Conservation (phyloP, 805 yeast species). For the Monosporozyma siamensis region DNA sequence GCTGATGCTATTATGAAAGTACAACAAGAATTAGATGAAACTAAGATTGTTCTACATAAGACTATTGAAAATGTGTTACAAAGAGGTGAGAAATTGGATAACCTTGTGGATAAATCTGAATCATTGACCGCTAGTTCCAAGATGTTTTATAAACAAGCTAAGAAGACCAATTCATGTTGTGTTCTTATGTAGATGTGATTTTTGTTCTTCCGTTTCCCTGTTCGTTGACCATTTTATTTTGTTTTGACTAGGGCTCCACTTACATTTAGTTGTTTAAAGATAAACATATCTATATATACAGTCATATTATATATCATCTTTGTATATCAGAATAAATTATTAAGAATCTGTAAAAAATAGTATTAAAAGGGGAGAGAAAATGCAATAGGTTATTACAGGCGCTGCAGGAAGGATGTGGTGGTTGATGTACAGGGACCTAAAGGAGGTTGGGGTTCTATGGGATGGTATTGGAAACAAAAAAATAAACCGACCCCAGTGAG, state of each 20-base stretch:
- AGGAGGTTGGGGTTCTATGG: too few relatives aligned
- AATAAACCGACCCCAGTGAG: slow-evolving; percentile 43
- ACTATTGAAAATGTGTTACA: slow-evolving; percentile 90
- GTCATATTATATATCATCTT: too few relatives aligned
- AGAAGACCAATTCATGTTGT: slow-evolving; percentile 89
- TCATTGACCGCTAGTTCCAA: slow-evolving; percentile 80
- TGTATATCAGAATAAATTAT: too few relatives aligned
- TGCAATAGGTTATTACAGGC: too few relatives aligned
- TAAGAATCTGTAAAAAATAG: too few relatives aligned
- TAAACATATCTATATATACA: too few relatives aligned
- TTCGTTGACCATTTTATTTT: too few relatives aligned
- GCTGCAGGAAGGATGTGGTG: too few relatives aligned
- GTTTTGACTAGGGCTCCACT: too few relatives aligned
- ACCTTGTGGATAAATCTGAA: slow-evolving; percentile 90
- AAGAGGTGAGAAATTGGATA: slow-evolving; percentile 92
- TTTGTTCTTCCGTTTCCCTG: background rate
- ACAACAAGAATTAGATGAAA: slow-evolving; percentile 95
- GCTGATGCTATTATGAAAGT: slow-evolving; percentile 96
- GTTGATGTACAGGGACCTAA: too few relatives aligned
- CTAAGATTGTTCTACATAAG: slow-evolving; percentile 91
- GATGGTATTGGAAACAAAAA: background rate
- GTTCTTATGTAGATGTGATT: slow-evolving; percentile 43
- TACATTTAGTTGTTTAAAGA: too few relatives aligned
- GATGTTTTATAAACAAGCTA: slow-evolving; percentile 95
- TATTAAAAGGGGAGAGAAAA: too few relatives aligned